Evolutionary conservation across 108 stramenopile species (phyloP).

Genomic region (Schizochytrium sp.): DNA sequence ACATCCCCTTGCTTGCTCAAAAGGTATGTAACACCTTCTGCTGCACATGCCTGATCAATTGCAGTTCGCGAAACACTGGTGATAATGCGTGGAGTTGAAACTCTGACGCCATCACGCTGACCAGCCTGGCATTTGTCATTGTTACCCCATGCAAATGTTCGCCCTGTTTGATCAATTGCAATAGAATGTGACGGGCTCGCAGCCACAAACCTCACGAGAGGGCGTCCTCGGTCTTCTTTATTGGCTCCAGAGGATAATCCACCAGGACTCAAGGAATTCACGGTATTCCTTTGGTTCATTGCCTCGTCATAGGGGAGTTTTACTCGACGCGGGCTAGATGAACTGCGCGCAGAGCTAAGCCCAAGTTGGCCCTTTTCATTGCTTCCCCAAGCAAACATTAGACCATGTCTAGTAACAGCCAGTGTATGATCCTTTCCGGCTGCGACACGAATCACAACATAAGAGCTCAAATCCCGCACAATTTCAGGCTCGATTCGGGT

Average conservation of each 20-base stretch:
- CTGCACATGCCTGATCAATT: not conserved
- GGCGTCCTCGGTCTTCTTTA: not conserved
- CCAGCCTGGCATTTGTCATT: constrained; percentile 57
- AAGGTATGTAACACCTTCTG: constrained; percentile 32
- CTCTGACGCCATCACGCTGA: not conserved
- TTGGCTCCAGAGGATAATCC: not conserved
- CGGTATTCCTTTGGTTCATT: not conserved
- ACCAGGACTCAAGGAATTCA: not conserved
- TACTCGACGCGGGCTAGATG: not conserved
- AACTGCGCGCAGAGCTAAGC: not conserved
- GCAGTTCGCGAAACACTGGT: not conserved
- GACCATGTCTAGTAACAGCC: constrained; percentile 3
- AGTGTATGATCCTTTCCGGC: constrained; percentile 42
- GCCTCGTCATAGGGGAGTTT: not conserved
- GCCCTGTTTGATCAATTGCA: not conserved
- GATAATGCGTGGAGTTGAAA: not conserved
- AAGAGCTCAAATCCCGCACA: not conserved
- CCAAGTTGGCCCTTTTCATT: constrained; percentile 55
- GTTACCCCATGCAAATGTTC: constrained; percentile 3
- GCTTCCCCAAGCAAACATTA: constrained; percentile 44
- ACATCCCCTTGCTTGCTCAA: constrained; percentile 20
- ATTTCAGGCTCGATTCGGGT: constrained; percentile 35
- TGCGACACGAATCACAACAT: not conserved
- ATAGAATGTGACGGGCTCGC: constrained; percentile 34
- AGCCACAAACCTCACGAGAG: not conserved